Conservation (phyloP, 306 rosid species). For the Malus sylvestris region DNA sequence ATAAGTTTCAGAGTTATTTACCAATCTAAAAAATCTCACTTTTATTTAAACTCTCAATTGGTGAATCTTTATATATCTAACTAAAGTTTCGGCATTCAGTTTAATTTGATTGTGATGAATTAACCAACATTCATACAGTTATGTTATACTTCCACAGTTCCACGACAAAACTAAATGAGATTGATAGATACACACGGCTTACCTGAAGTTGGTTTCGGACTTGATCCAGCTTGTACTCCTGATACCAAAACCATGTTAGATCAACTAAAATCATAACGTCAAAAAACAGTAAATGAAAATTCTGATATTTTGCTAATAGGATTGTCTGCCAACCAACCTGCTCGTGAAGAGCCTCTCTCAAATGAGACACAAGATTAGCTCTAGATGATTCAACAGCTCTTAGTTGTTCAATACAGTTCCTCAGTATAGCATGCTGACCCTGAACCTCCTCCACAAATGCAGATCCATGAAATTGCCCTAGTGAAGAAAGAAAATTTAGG, state of each 20-base stretch:
- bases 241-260: constrained; percentile 28
- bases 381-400: constrained; percentile 69
- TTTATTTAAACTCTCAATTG: not conserved
- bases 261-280: constrained; percentile 2
- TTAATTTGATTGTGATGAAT: not conserved
- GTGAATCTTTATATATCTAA: not conserved
- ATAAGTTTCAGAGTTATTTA: not conserved
- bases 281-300: not conserved
- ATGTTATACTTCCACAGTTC: not conserved
- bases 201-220: constrained; percentile 89
- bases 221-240: constrained; percentile 91
- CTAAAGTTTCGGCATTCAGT: not conserved
- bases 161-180: not conserved
- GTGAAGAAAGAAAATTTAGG: constrained; percentile 13
- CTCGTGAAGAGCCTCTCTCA: constrained; percentile 85
- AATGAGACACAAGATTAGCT: constrained; percentile 71
- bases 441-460: constrained; percentile 62
- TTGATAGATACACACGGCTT: constrained; percentile 8
- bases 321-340: constrained; percentile 51
- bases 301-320: not conserved
- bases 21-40: not conserved
- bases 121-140: not conserved
- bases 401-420: constrained; percentile 76
- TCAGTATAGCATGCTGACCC: constrained; percentile 60
- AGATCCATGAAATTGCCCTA: constrained; percentile 64